These are phyloP conservation scores for Hericium rajendrae DNA, from an alignment of 768 basidiomycete genomes.

Conservation along the genomic window DNA sequence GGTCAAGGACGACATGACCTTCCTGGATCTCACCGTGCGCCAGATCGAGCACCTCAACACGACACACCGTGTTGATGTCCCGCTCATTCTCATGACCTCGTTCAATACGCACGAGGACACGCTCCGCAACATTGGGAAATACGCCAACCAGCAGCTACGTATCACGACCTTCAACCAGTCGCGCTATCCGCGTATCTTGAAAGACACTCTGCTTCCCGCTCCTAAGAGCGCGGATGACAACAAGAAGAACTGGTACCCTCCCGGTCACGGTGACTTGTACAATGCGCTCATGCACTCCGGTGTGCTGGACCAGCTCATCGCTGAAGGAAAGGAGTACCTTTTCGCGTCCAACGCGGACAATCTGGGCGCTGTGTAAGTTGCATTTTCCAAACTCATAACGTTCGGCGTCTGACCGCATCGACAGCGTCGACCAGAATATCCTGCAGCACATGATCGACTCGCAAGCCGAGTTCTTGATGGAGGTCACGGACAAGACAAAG, in stretches of 20 bases:
- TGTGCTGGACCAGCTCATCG: conserved; percentile 60
- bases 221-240: conserved; percentile 48
- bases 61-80: conserved; percentile 53
- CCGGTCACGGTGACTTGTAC: conserved; percentile 69
- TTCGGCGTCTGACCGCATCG: conserved; percentile 3
- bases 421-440: conserved; percentile 60
- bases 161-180: conserved; percentile 68
- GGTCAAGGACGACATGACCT: conserved; percentile 64
- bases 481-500: conserved; percentile 78
- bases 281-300: conserved; percentile 64
- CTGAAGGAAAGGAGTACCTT: conserved; percentile 68
- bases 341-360: conserved; percentile 77
- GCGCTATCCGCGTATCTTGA: conserved; percentile 63
- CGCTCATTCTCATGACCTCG: conserved; percentile 75
- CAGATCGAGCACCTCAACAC: conserved; percentile 67
- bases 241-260: conserved; percentile 70
- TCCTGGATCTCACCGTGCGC: conserved; percentile 55
- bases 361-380: conserved; percentile 50
- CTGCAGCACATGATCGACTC: conserved; percentile 55
- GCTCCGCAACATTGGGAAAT: conserved; percentile 70
- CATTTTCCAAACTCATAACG: not conserved
- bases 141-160: conserved; percentile 69
- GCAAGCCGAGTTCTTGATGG: conserved; percentile 62
- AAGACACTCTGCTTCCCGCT: conserved; percentile 56
- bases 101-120: conserved; percentile 79